Percentiles rank a stretch among this genome's conserved stretches.
phyloP scores from a whole-genome alignment of 768 basidiomycete species.

The Pleurotus salmoneostramineus region DNA sequence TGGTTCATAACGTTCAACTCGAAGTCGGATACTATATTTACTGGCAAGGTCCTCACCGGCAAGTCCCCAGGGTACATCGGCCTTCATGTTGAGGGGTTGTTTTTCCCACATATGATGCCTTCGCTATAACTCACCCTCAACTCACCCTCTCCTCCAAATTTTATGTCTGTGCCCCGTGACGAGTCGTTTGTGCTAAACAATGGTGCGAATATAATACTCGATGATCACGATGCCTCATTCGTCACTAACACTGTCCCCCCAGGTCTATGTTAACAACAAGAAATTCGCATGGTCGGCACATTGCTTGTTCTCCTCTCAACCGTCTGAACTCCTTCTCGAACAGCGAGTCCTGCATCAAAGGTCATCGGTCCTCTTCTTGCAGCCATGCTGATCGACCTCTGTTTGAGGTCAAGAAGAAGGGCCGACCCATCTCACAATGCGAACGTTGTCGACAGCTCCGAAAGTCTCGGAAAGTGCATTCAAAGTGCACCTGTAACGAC shows the following conservation, averaged over 20 bases:
- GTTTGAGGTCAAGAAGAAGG: slow-evolving; percentile 92
- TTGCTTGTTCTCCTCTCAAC: neutral
- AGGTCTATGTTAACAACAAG: slow-evolving; percentile 77
- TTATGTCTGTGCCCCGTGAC: too few relatives aligned
- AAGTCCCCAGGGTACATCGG: too few relatives aligned
- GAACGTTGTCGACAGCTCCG: slow-evolving; percentile 78
- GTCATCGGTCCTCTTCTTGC: slow-evolving; percentile 88
- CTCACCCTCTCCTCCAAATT: too few relatives aligned
- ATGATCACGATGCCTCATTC: too few relatives aligned
- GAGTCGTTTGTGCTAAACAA: too few relatives aligned
- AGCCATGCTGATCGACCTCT: slow-evolving; percentile 83
- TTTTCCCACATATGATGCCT: too few relatives aligned
- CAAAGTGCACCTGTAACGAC: slow-evolving; percentile 69
- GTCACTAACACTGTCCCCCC: neutral
- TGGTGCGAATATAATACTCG: too few relatives aligned
- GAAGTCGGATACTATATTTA: too few relatives aligned
- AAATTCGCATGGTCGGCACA: slow-evolving; percentile 59
- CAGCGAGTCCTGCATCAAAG: slow-evolving; percentile 93
- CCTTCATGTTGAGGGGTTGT: too few relatives aligned
- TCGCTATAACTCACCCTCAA: too few relatives aligned
- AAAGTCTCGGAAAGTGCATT: slow-evolving; percentile 76
- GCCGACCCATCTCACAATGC: slow-evolving; percentile 89
- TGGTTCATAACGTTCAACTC: too few relatives aligned
- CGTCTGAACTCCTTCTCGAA: slow-evolving; percentile 4
- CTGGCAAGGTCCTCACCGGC: too few relatives aligned